Percentiles rank a stretch among this genome's conserved stretches.
Conservation (phyloP, 306 rosid genomes). For the Vigna mungo region DNA sequence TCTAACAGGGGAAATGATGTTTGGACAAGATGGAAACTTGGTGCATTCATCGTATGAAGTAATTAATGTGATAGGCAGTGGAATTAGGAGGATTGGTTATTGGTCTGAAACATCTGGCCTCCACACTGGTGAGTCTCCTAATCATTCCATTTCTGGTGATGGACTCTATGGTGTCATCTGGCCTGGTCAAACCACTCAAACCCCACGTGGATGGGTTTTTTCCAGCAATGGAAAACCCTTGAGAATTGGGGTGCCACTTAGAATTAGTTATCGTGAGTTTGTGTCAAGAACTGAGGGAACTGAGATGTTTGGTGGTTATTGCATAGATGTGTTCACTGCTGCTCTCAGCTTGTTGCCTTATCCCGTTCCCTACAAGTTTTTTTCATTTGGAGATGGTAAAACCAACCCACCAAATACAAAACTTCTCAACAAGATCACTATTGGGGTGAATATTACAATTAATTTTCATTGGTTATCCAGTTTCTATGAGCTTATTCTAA, state of each 20-base stretch:
- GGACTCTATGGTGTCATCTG: slow-evolving; percentile 56
- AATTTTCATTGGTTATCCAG: neutral
- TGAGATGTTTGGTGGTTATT: slow-evolving; percentile 66
- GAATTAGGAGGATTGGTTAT: slow-evolving; percentile 67
- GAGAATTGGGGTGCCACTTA: slow-evolving; percentile 71
- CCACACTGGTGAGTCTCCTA: slow-evolving; percentile 48
- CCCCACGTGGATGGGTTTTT: slow-evolving; percentile 51
- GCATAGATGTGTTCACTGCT: slow-evolving; percentile 75
- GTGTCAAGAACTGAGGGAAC: slow-evolving; percentile 53
- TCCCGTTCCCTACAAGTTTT: slow-evolving; percentile 45
- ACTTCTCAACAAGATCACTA: neutral
- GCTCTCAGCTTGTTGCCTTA: slow-evolving; percentile 69
- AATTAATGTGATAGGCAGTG: slow-evolving; percentile 72
- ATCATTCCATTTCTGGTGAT: slow-evolving; percentile 48
- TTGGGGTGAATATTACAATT: neutral
- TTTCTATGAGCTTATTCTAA: neutral
- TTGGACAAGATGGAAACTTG: slow-evolving; percentile 54
- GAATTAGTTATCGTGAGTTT: slow-evolving; percentile 68
- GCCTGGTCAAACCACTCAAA: slow-evolving; percentile 71
- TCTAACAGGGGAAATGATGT: slow-evolving; percentile 61
- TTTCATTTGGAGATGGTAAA: neutral
- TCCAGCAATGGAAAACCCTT: slow-evolving; percentile 30
- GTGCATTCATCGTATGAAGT: slow-evolving; percentile 68
- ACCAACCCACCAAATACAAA: neutral
- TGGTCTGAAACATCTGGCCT: slow-evolving; percentile 76